Base-by-base conservation (phyloP, 257 asterid species). In the Haberlea rhodopensis region DNA sequence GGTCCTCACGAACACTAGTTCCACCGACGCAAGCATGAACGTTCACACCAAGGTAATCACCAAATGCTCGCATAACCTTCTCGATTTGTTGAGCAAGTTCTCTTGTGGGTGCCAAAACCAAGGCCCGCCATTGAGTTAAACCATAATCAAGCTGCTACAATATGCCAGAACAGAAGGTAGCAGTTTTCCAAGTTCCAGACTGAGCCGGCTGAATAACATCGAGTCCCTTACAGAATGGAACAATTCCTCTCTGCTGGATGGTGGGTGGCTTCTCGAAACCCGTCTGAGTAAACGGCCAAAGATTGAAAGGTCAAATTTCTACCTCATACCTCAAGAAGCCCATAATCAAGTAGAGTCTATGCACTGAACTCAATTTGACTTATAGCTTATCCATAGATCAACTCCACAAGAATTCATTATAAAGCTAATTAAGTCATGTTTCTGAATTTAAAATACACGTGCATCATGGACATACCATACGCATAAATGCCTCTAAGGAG, bases 221-320 rank as follows among this genome's bases (percentile, higher is more conserved):
- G 10, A 82, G 86, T 4, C 86, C 88, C 88, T 78, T 79, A 70
- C 82, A 75, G 71, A 84, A 84, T 10, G 91, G 88, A 19, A 84
- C 91, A 4, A 82, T 82, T 53, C 88, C 91, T 62, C 88, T 76
- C 67, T 85, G 91, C 52, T 85, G 91, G 69, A 85, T 85, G 9
- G 91, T 88, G 23, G 86, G 80, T 5, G 91, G 91, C 78, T 78
- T 85, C 81, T 85, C 88, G 46, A 82, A 85, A 76, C 91, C 91
- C 82, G 48, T 15, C 32, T 21, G 26, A 20, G 25, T 24, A 51
- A 71, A 52, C 5, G 9, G 5, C n/a, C 46, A 20, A 6, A 11
- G 5, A 53, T 10, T 5, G 25, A 63, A 11, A 25, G 6, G 22
- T n/a, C 43, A n/a, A 8, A 26, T 45, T 15, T 55, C n/a, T n/a